Evolutionary conservation across 129 eudicot genomes (phyloP).

Genomic region (Flaveria trinervia): DNA sequence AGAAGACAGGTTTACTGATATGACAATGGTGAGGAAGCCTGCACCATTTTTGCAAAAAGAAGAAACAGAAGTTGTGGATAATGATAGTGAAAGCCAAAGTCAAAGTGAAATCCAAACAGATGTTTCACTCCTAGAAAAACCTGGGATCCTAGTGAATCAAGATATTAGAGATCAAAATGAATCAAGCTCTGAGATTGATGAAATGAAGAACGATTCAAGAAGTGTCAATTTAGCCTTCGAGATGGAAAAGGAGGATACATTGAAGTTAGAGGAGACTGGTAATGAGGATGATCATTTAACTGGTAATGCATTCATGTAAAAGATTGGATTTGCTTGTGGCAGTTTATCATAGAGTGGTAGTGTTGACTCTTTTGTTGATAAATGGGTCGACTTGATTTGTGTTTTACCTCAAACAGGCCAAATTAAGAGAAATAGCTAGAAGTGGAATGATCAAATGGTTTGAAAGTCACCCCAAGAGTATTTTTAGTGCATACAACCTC

Average conservation of each 20-base stretch:
- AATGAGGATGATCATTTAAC: slow-evolving; percentile 10
- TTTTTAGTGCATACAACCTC: slow-evolving; percentile 5
- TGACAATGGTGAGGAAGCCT: slow-evolving; percentile 71
- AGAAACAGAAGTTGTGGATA: slow-evolving; percentile 33
- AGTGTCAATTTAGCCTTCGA: slow-evolving; percentile 26
- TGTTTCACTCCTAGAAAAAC: slow-evolving; percentile 34
- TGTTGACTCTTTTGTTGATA: slow-evolving; percentile 12
- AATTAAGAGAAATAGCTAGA: slow-evolving; percentile 5
- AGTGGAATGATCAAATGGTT: background rate
- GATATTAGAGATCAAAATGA: slow-evolving; percentile 17
- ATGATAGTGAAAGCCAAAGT: slow-evolving; percentile 28
- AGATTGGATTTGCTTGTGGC: slow-evolving; percentile 2
- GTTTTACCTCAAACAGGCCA: slow-evolving; percentile 7
- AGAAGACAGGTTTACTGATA: slow-evolving; percentile 65
- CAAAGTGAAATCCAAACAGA: slow-evolving; percentile 9
- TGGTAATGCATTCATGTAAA: slow-evolving; percentile 27
- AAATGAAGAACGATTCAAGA: slow-evolving; percentile 21
- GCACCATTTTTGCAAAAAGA: slow-evolving; percentile 32
- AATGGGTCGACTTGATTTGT: too few relatives aligned
- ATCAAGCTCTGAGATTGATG: slow-evolving; percentile 26
- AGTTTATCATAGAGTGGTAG: background rate
- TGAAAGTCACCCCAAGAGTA: background rate
- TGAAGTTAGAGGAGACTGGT: slow-evolving; percentile 23
- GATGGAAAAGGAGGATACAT: slow-evolving; percentile 18
- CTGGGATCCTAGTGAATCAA: slow-evolving; percentile 26